Conservation (phyloP, 1,284 basidiomycete genomes). For the Fomitiporia mediterranea region DNA sequence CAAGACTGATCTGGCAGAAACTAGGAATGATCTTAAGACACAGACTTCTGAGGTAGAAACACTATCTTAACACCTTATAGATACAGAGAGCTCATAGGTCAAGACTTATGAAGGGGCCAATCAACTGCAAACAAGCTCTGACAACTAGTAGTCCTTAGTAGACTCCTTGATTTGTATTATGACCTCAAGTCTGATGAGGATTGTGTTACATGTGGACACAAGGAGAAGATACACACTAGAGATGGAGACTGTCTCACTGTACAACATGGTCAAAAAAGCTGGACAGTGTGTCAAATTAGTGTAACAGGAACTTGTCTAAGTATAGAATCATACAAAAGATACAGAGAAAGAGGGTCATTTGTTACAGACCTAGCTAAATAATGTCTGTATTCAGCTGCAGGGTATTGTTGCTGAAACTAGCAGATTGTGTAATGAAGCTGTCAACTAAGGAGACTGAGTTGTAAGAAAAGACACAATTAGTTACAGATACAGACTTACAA, state of each 20-base stretch:
- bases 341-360: slow-evolving; percentile 67
- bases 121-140: slow-evolving; percentile 71
- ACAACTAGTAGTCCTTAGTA: slow-evolving; percentile 81
- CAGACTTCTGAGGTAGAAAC: slow-evolving; percentile 68
- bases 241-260: slow-evolving; percentile 67
- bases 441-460: slow-evolving; percentile 67
- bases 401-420: slow-evolving; percentile 69
- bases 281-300: slow-evolving; percentile 65
- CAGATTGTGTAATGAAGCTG: slow-evolving; percentile 65
- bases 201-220: slow-evolving; percentile 64
- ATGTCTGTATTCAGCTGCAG: slow-evolving; percentile 74
- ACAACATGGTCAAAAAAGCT: slow-evolving; percentile 75
- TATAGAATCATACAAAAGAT: slow-evolving; percentile 61
- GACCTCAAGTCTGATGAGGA: slow-evolving; percentile 79
- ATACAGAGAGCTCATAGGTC: slow-evolving; percentile 82
- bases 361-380: slow-evolving; percentile 75
- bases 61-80: slow-evolving; percentile 57
- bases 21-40: slow-evolving; percentile 74
- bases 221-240: slow-evolving; percentile 83
- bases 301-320: slow-evolving; percentile 66
- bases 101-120: slow-evolving; percentile 89
- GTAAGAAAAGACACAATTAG: slow-evolving; percentile 61
- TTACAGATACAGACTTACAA: slow-evolving; percentile 73
- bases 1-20: slow-evolving; percentile 72
- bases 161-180: slow-evolving; percentile 79